These are phyloP conservation scores for Leucosporidium yakuticum DNA, from an alignment of 768 basidiomycete genomes.

Conservation along the genomic window DNA sequence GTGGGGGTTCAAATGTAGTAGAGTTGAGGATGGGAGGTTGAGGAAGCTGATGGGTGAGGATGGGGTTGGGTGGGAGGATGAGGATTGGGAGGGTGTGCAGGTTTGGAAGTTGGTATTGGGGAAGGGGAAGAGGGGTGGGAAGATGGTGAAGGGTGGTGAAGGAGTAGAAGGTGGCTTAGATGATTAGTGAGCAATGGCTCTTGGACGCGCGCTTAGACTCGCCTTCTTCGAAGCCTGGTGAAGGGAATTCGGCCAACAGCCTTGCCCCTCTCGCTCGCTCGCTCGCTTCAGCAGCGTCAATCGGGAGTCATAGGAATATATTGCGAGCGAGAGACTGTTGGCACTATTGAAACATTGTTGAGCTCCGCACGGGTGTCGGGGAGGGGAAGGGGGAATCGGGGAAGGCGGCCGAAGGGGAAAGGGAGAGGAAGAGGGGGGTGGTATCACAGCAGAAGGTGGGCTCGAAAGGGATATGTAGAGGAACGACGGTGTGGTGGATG, in stretches of 20 bases:
- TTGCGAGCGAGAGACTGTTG: background rate
- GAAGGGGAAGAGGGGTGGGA: background rate
- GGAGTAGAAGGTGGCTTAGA: background rate
- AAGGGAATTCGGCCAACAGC: background rate
- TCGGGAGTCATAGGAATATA: background rate
- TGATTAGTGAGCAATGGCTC: no score
- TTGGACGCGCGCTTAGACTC: no score
- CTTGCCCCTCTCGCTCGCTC: background rate
- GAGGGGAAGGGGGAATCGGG: background rate
- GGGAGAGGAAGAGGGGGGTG: background rate
- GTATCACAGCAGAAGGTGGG: no score
- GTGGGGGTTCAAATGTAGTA: conserved; percentile 58
- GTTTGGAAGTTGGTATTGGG: conserved; percentile 53
- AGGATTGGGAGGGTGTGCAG: conserved; percentile 52
- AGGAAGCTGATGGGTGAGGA: conserved; percentile 57
- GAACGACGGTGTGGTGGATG: no score
- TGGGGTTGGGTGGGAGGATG: conserved; percentile 56
- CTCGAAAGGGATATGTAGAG: no score
- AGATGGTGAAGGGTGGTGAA: background rate
- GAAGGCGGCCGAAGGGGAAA: background rate
- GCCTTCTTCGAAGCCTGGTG: background rate
- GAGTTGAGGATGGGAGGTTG: conserved; percentile 58
- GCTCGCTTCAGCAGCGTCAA: background rate
- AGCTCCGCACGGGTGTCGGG: background rate
- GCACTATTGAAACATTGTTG: background rate